A percentile compares a stretch with the other conserved stretches of the same genome.
These are phyloP conservation scores for Fusarium fujikuroi DNA, from an alignment of 2,329 filamentous ascomycete genomes.

Conservation along the genomic window DNA sequence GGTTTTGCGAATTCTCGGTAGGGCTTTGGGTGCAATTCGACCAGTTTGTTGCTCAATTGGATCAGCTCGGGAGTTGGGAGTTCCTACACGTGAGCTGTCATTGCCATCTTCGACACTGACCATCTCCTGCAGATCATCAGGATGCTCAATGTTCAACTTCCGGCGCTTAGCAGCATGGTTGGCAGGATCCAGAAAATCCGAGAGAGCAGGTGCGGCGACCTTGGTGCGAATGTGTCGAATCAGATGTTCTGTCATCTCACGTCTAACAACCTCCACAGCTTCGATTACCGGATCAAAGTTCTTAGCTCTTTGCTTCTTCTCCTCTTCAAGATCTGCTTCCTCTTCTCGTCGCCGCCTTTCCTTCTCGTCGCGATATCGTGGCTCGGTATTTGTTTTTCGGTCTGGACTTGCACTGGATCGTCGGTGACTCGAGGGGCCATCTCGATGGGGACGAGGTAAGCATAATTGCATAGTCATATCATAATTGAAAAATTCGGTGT, in stretches of 20 bases:
- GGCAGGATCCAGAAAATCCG: slow-evolving; percentile 83
- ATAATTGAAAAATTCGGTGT: slow-evolving; percentile 90
- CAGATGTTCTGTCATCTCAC: slow-evolving; percentile 86
- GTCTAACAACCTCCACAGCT: slow-evolving; percentile 80
- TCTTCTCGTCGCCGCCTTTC: slow-evolving; percentile 76
- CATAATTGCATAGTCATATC: slow-evolving; percentile 87
- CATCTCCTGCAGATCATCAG: slow-evolving; percentile 67
- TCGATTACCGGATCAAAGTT: slow-evolving; percentile 91
- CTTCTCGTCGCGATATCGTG: slow-evolving; percentile 64
- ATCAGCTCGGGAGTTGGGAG: slow-evolving; percentile 72
- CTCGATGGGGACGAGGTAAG: slow-evolving; percentile 46
- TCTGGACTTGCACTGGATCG: slow-evolving; percentile 53
- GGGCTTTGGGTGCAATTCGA: slow-evolving; percentile 66
- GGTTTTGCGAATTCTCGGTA: slow-evolving; percentile 80
- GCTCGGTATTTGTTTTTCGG: slow-evolving; percentile 39
- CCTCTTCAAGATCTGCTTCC: slow-evolving; percentile 85
- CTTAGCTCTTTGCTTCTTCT: slow-evolving; percentile 86
- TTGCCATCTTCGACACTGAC: slow-evolving; percentile 66
- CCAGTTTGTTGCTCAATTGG: slow-evolving; percentile 69
- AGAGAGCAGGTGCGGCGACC: slow-evolving; percentile 82
- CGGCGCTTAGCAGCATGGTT: slow-evolving; percentile 83
- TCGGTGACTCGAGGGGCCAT: slow-evolving; percentile 41
- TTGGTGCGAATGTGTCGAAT: slow-evolving; percentile 89
- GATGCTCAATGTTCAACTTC: slow-evolving; percentile 80
- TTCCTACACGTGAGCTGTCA: slow-evolving; percentile 71